A percentile compares a stretch with the other conserved stretches of the same genome.
phyloP scores from a whole-genome alignment of 106 monocot species.

The Allium fistulosum region DNA sequence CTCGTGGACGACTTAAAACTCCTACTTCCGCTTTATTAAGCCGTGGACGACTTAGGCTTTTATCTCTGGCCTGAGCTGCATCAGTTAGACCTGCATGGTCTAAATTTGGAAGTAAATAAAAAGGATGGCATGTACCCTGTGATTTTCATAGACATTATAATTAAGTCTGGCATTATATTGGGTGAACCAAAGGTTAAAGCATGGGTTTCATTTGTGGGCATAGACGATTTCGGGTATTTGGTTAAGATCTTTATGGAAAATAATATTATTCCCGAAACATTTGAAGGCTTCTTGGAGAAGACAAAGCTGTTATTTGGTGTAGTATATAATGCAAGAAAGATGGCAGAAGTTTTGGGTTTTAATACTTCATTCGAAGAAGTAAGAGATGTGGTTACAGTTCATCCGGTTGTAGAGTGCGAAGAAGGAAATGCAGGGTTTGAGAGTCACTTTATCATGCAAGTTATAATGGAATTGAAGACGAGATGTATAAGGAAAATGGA shows the following conservation, averaged over 20 bases:
- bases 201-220: conserved; percentile 34
- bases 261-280: conserved; percentile 5
- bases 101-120: too few species aligned
- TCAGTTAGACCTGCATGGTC: too few species aligned
- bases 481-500: neutral
- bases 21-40: too few species aligned
- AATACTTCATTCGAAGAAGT: conserved; percentile 27
- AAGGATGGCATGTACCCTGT: too few species aligned
- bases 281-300: conserved; percentile 15
- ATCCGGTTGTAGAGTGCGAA: conserved; percentile 9
- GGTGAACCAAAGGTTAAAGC: neutral
- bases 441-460: conserved; percentile 14
- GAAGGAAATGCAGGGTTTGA: conserved; percentile 36
- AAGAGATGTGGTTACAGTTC: conserved; percentile 10
- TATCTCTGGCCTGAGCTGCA: too few species aligned
- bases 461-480: conserved; percentile 6
- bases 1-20: too few species aligned
- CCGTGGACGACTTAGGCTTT: too few species aligned
- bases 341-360: conserved; percentile 15
- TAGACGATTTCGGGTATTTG: conserved; percentile 36
- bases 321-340: conserved; percentile 20
- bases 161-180: too few species aligned
- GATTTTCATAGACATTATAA: too few species aligned
- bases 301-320: conserved; percentile 14
- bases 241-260: conserved; percentile 21